Evolutionary conservation across 768 basidiomycete genomes (phyloP).

Genomic region (Suillus sp.): DNA sequence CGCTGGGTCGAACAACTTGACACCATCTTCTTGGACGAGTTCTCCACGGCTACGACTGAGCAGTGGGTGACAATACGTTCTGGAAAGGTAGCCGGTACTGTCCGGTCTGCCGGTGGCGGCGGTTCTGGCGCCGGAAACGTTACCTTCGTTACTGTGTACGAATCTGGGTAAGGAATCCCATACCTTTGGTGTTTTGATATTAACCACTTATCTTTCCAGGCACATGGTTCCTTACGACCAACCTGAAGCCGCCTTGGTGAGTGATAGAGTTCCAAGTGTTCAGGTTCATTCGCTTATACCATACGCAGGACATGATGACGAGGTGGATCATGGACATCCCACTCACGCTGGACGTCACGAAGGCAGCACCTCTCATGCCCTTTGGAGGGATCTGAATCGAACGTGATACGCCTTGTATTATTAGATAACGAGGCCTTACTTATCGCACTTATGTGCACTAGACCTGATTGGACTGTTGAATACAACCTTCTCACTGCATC

Average conservation of each 20-base stretch:
- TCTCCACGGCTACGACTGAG: constrained; percentile 45
- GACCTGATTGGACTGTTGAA: background rate
- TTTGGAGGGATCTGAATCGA: background rate
- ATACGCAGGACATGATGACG: constrained; percentile 55
- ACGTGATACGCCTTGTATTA: background rate
- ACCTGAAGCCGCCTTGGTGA: constrained; percentile 79
- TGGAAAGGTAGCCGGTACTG: constrained; percentile 64
- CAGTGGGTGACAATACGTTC: constrained; percentile 59
- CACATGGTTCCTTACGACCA: constrained; percentile 94
- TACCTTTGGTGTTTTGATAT: constrained; percentile 2
- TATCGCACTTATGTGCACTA: background rate
- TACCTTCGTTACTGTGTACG: constrained; percentile 75
- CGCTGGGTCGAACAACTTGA: constrained; percentile 71
- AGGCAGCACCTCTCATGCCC: background rate
- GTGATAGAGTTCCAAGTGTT: constrained; percentile 22
- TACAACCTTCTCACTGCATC: background rate
- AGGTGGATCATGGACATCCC: constrained; percentile 60
- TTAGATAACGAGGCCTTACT: constrained; percentile 3
- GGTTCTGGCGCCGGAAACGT: constrained; percentile 77
- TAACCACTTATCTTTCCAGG: constrained; percentile 38
- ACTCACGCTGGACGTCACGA: constrained; percentile 28
- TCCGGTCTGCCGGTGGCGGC: constrained; percentile 67
- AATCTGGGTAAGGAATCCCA: constrained; percentile 67
- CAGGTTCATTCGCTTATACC: constrained; percentile 3
- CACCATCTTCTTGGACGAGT: constrained; percentile 63